Base-by-base conservation (phyloP, 495 filamentous ascomycete species). In the Neurospora discreta region DNA sequence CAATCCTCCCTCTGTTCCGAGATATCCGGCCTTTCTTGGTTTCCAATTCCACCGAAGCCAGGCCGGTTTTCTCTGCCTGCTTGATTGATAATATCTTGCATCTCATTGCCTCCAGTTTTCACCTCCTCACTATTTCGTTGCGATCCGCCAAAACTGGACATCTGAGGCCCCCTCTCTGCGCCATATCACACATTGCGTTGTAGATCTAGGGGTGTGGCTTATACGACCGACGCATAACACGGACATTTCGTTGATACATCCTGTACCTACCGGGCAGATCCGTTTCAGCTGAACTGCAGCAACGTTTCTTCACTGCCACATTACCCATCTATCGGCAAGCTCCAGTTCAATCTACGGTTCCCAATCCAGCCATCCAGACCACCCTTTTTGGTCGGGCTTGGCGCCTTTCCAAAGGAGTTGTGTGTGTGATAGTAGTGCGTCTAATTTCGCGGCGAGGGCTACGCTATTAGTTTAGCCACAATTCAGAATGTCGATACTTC, bases 401-500 rank as follows among this genome's bases (percentile, higher is more conserved):
- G 52, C 52, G 1, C 52, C 26, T 33, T 65, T 65, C 26, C 23
- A 15, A 60, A 16, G 9, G 46, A 13, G 26, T 18, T 65, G 6
- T 33, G 52, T 33, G 52, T 33, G 52, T 65, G 46, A 20, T 65
- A 65, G 52, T 26, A 33, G 26, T 33, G 52, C 52, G 52, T 36
- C 52, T 18, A 5, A 36, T 36, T 9, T 33, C n/a, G 7, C 52
- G 52, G 26, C 52, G 23, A 30, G 26, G 18, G 52, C 26, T 33
- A 65, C 52, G 52, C 52, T 65, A 60, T 33, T 65, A 33, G 26
- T 33, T 33, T 9, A 65, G 26, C 42, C 16, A 3, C 11, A 20
- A 67, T 13, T 41, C 46, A 42, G n/a, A 1, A 65, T 70, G 15
- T 74, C 72, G 67, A 65, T 39, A 39, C 40, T 82, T 71, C 74